Conservation (phyloP, 148 eudicot species). For the Agrostemma githago region DNA sequence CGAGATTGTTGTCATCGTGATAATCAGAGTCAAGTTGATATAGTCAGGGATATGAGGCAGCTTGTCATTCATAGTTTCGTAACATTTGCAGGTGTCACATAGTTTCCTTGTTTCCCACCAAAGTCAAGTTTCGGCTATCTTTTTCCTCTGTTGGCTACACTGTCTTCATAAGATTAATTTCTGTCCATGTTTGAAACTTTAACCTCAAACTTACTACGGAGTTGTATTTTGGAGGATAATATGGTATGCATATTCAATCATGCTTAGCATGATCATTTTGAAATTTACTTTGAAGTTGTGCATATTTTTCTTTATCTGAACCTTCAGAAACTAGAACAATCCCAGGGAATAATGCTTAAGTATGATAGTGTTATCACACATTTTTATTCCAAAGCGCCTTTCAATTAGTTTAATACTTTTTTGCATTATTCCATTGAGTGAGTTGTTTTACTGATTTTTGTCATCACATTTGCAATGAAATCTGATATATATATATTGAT, state of each 20-base stretch:
- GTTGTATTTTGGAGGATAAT: no score
- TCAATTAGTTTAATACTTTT: neutral
- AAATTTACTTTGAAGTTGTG: neutral
- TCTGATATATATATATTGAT: conserved; percentile 7
- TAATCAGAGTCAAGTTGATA: neutral
- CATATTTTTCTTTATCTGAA: neutral
- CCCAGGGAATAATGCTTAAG: no score
- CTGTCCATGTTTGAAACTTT: no score
- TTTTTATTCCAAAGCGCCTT: no score
- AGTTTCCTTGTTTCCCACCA: no score
- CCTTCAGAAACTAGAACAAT: neutral
- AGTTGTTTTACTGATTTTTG: neutral
- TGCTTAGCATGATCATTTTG: neutral
- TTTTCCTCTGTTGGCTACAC: no score
- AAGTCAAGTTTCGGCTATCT: no score
- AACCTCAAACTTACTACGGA: no score
- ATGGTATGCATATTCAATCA: neutral
- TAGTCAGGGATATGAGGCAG: neutral
- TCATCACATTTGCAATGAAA: neutral
- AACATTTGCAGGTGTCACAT: neutral
- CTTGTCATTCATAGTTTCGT: neutral
- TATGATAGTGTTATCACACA: no score
- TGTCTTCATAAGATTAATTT: no score
- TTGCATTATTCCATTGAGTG: neutral
- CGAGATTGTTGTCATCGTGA: neutral